These are phyloP conservation scores for Monosporozyma yasuniensis DNA, from an alignment of 805 yeast species.

Conservation along the genomic window DNA sequence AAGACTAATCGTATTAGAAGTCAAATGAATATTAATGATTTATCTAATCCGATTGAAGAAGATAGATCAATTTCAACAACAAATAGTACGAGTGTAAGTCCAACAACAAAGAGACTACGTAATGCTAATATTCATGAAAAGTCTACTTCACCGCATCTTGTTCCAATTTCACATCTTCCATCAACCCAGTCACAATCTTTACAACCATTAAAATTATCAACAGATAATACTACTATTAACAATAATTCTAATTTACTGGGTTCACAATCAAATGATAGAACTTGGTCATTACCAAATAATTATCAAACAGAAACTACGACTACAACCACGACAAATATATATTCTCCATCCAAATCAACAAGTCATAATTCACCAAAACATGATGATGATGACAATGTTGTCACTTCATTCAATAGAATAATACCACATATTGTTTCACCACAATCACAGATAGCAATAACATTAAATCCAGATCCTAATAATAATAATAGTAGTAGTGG, in stretches of 20 bases:
- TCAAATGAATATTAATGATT: slow-evolving; percentile 4
- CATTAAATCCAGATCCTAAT: background rate
- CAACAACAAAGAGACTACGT: background rate
- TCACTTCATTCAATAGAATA: background rate
- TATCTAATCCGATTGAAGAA: slow-evolving; percentile 2
- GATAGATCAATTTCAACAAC: background rate
- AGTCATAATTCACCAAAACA: background rate
- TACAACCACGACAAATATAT: background rate
- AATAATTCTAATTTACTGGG: background rate
- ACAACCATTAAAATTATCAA: background rate
- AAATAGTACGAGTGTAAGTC: background rate
- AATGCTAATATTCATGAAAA: background rate
- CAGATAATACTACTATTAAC: background rate
- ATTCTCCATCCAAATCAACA: background rate
- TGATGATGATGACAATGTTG: background rate
- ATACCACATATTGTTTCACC: background rate
- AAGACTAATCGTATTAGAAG: background rate
- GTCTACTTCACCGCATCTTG: background rate
- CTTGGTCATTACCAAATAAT: background rate
- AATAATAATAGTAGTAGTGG: no score
- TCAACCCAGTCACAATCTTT: background rate
- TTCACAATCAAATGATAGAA: background rate
- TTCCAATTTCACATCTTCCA: background rate
- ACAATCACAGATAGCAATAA: background rate
- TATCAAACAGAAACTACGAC: background rate